Evolutionary conservation across 106 monocot species (phyloP), one percentile per base, ranked within the genome.

Genomic region (Iris macrosiphon): DNA sequence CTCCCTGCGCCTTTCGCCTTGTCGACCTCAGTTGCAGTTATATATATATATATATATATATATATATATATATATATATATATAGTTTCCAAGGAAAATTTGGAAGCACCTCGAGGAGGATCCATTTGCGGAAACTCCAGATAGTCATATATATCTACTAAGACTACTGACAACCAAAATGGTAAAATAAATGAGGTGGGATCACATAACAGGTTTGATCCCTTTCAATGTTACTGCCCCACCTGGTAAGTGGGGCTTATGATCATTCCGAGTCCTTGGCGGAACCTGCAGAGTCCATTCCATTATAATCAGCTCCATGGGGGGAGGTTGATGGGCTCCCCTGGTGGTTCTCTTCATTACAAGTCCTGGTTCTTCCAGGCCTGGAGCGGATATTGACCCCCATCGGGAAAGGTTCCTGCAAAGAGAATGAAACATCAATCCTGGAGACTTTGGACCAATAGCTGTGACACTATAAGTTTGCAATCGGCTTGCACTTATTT

Each of bases 371-470:
- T 61, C 80, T 68, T 6, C 72, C 76, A 18, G 79, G 72, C 38
- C 85, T 79, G 10, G 80, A 72, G 12, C 85, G 68, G 49, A 85
- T 73, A 40, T 80, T 79, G 20, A 38, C 19, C 32, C 80, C 85
- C 68, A 85, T 66, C 22, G 85, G 85, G 40, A 85, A 85, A 4
- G 85, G 80, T 40, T 85, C 85, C 85, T 85, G 60, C 14, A 47
- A 26, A 62, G 21, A 21, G 28, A 55, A 5, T 39, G 37, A 24
- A 21, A 49, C 43, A 37, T 11, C 38, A n/a, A 40, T 14, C 25
- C 22, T 6, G 40, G 3, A 10, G 16, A 38, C n/a, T n/a, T n/a
- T n/a, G n/a, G n/a, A n/a, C n/a, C n/a, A n/a, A n/a, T n/a, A n/a
- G n/a, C n/a, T n/a, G n/a, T n/a, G n/a, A n/a, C n/a, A n/a, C n/a